These are phyloP conservation scores for Mucor piriformis DNA, from an alignment of 371 early-diverging fungal genomes.

Conservation along the genomic window DNA sequence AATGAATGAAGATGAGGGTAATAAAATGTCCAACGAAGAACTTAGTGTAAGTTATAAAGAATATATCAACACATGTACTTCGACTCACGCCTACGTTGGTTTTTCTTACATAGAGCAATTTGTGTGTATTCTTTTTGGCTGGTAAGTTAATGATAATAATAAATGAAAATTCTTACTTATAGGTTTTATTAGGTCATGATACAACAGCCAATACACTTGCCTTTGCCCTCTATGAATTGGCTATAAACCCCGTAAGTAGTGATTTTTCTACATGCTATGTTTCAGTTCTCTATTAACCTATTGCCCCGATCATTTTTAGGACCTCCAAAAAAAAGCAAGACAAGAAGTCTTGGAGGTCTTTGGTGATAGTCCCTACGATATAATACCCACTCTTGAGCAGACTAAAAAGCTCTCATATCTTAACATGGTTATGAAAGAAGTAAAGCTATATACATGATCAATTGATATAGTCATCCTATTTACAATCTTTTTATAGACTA, in stretches of 20 bases:
- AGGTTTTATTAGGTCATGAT: slow-evolving; percentile 61
- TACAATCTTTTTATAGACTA: too few species aligned
- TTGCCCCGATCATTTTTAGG: slow-evolving; percentile 23
- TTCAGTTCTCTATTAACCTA: too few species aligned
- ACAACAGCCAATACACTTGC: slow-evolving; percentile 54
- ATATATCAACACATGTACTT: too few species aligned
- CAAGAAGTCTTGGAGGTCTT: slow-evolving; percentile 53
- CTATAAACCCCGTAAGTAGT: slow-evolving; percentile 40
- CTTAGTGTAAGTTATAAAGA: slow-evolving; percentile 41
- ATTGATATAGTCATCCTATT: too few species aligned
- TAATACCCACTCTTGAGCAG: slow-evolving; percentile 48
- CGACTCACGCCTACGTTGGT: slow-evolving; percentile 28
- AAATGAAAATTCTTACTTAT: too few species aligned
- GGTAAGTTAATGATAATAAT: too few species aligned
- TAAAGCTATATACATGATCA: too few species aligned
- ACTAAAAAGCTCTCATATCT: slow-evolving; percentile 45
- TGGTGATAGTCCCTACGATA: slow-evolving; percentile 49
- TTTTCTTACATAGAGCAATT: too few species aligned
- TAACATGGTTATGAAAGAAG: slow-evolving; percentile 44
- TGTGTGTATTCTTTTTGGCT: too few species aligned
- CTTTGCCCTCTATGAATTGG: slow-evolving; percentile 46
- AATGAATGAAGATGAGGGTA: slow-evolving; percentile 28
- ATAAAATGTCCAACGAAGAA: slow-evolving; percentile 38
- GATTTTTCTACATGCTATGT: too few species aligned
- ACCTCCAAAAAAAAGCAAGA: slow-evolving; percentile 53